phyloP scores from a whole-genome alignment of 306 rosid species.

The Canavalia gladiata region DNA sequence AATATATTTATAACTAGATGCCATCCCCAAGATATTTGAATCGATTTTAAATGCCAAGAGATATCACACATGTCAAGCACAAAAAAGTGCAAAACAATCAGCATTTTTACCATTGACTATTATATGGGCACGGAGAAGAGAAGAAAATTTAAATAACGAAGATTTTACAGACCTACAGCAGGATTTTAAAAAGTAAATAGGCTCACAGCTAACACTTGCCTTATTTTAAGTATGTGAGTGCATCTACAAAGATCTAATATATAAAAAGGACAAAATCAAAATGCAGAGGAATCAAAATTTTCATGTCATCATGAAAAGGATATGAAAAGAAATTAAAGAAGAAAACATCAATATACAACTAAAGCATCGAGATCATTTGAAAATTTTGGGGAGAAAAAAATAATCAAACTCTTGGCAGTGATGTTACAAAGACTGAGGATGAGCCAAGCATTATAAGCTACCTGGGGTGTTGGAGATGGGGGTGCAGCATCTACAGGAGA shows the following conservation, averaged over 20 bases:
- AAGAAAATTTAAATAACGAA: not conserved
- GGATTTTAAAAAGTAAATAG: not conserved
- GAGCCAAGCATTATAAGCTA: slow-evolving; percentile 30
- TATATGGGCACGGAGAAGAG: not conserved
- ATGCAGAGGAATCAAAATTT: not conserved
- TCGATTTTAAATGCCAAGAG: slow-evolving; percentile 12
- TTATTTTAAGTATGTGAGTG: not conserved
- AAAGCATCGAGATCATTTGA: not conserved
- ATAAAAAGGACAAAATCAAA: not conserved
- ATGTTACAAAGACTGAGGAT: not conserved
- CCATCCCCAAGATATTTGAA: not conserved
- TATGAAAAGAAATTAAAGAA: not conserved
- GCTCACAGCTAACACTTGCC: slow-evolving; percentile 2
- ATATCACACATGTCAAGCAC: not conserved
- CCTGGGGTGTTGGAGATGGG: slow-evolving; percentile 96
- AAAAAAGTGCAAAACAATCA: not conserved
- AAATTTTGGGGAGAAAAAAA: not conserved
- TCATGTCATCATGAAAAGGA: not conserved
- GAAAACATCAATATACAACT: not conserved
- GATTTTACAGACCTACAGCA: not conserved
- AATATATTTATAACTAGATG: slow-evolving; percentile 5
- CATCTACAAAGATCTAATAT: not conserved
- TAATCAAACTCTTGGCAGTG: not conserved
- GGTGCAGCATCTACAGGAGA: slow-evolving; percentile 96
- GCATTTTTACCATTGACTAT: not conserved